Evolutionary conservation across 1,284 basidiomycete genomes (phyloP), one percentile per base, ranked within the genome.

Genomic region (Phaffia rhodozyma): DNA sequence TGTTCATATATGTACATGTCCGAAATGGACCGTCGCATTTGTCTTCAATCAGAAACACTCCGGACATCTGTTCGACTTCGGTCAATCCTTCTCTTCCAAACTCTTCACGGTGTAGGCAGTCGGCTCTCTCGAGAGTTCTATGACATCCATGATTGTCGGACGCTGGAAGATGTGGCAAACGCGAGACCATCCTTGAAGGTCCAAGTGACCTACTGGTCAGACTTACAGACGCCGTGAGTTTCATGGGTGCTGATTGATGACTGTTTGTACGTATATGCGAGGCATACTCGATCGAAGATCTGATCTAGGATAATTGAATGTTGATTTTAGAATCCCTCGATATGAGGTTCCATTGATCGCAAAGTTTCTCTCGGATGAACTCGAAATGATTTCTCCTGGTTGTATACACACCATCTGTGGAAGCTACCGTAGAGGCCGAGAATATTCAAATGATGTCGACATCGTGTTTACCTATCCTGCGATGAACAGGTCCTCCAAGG

Each of bases 401-500:
- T 87, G 82, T 68, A 74, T 80, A 18, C 82, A 80, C 63, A 84
- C 82, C 0, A 81, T 90, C 49, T 85, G 81, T 30, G 87, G 87
- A 69, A 84, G 88, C 3, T 87, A 88, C 72, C 80, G 89, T 51
- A 76, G 89, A 62, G 88, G 88, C 5, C 90, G 90, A 72, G 70
- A 71, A 0, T 74, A 81, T 62, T 86, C 84, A 70, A 87, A 84
- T 67, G 88, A 90, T 70, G 82, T 88, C 29, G 88, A 91, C 70
- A 84, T 91, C 62, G 79, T 91, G 5, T 84, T 89, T 69, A 86
- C 84, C 27, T 86, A 88, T 71, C 76, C 80, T 1, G 13, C 38
- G 2, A 7, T 16, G 13, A 43, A 43, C 38, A 7, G 38, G 16
- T 43, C 38, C 2, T 43, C 38, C 13, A 16, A 43, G 38, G 38